A percentile compares a stretch with the other conserved stretches of the same genome.
Conservation (phyloP, 257 asterid genomes). For the Nicotiana knightiana region DNA sequence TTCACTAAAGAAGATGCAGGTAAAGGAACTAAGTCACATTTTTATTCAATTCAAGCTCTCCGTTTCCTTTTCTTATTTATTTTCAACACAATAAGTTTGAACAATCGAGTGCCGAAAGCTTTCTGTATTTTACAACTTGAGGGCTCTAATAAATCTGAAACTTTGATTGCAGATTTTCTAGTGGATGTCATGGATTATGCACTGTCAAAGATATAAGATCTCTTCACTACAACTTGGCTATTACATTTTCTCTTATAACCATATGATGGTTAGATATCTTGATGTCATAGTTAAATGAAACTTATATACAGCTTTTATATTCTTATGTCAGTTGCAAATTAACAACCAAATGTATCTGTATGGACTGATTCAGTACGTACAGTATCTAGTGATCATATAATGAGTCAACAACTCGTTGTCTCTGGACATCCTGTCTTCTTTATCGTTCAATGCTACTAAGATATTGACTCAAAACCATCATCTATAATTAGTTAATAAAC, state of each 20-base stretch:
- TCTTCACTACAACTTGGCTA: neutral
- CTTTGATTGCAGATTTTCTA: conserved; percentile 45
- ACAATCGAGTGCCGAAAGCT: neutral
- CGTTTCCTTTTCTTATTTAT: too few relatives aligned
- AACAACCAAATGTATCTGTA: neutral
- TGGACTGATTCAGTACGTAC: neutral
- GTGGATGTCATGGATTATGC: conserved; percentile 67
- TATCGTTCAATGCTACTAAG: too few relatives aligned
- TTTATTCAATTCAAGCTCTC: neutral
- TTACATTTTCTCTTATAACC: neutral
- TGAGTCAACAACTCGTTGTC: neutral
- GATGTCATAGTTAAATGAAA: conserved; percentile 2
- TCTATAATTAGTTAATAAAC: too few relatives aligned
- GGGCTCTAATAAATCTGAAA: neutral
- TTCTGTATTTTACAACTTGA: neutral
- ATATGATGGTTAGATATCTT: neutral
- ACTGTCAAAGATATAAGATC: conserved; percentile 46
- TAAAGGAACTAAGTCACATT: conserved; percentile 9
- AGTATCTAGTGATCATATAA: neutral
- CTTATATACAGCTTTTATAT: neutral
- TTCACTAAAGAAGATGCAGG: conserved; percentile 93
- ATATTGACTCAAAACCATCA: too few relatives aligned
- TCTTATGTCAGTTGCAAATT: neutral
- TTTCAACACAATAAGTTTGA: too few relatives aligned
- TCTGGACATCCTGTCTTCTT: too few relatives aligned